Evolutionary conservation across 2,329 filamentous ascomycete genomes (phyloP), one percentile per base, ranked within the genome.

Genomic region (Didymella lethalis): DNA sequence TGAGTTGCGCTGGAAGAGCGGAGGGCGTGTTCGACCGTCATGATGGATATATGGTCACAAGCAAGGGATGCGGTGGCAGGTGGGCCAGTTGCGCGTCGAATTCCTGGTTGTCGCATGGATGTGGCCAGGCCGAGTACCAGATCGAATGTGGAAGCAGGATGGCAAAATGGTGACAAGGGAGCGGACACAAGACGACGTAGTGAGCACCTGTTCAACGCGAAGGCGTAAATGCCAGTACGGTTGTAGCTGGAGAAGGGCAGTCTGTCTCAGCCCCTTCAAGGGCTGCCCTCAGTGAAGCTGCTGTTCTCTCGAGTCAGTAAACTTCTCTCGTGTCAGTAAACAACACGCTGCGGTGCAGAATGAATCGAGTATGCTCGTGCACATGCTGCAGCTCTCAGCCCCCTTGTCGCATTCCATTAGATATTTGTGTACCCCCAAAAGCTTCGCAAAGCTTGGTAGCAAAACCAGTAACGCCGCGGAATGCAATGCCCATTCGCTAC

Each of bases 21-120:
- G 41, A 47, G 36, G 25, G 38, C 43, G 48, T 48, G 48, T 25
- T 45, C 48, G n/a, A 18, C 10, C 44, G 48, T 20, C 57, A 55
- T 60, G 43, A 31, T 56, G 48, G 52, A 52, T 60, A 52, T 55
- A 63, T 61, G 47, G 45, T 46, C 31, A 51, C 47, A 65, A 61
- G 67, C 59, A 71, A 71, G 67, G 64, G 63, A 66, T 51, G 50
- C 34, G 48, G 16, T 57, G 47, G n/a, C 28, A 59, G 36, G 48
- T 57, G 53, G 48, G 57, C 57, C 44, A 45, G 62, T 56, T 61
- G 67, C 70, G 67, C 62, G 65, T 70, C 54, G 58, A 71, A 73
- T 73, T 72, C 70, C 66, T 61, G 48, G 47, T 62, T 58, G 54
- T 61, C 53, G 55, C 58, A 57, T 54, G 57, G 56, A 50, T 48